Evolutionary conservation across 768 basidiomycete genomes (phyloP).

Genomic region (Serendipita sp.): DNA sequence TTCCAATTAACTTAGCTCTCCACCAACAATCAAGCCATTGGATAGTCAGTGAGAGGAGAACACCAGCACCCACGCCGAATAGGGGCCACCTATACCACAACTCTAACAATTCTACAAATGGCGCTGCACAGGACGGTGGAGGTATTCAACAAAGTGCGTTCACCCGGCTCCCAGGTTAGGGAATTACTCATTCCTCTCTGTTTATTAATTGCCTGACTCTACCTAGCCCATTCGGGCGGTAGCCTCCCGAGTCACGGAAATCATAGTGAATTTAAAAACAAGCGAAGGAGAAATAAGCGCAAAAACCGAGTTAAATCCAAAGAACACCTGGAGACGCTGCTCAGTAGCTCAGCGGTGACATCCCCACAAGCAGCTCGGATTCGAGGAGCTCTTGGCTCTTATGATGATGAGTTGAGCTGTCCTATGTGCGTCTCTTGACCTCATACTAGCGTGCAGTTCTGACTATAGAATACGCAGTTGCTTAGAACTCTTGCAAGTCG

Average conservation of each 20-base stretch:
- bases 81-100: no score
- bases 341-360: not conserved
- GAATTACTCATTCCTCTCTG: not conserved
- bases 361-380: not conserved
- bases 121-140: no score
- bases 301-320: not conserved
- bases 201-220: not conserved
- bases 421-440: not conserved
- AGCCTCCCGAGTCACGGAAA: not conserved
- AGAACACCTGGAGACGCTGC: not conserved
- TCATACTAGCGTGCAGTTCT: slow-evolving; percentile 28
- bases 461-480: not conserved
- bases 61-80: no score
- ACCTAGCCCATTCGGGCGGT: not conserved
- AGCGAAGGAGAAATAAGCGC: not conserved
- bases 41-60: no score
- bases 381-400: not conserved
- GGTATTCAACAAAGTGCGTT: no score
- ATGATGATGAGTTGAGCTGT: slow-evolving; percentile 6
- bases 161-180: no score
- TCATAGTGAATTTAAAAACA: not conserved
- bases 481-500: not conserved
- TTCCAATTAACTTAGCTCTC: no score
- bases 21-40: no score
- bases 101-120: no score